Evolutionary conservation across 2,329 filamentous ascomycete species (phyloP).

Genomic region (Coniella lustricola): DNA sequence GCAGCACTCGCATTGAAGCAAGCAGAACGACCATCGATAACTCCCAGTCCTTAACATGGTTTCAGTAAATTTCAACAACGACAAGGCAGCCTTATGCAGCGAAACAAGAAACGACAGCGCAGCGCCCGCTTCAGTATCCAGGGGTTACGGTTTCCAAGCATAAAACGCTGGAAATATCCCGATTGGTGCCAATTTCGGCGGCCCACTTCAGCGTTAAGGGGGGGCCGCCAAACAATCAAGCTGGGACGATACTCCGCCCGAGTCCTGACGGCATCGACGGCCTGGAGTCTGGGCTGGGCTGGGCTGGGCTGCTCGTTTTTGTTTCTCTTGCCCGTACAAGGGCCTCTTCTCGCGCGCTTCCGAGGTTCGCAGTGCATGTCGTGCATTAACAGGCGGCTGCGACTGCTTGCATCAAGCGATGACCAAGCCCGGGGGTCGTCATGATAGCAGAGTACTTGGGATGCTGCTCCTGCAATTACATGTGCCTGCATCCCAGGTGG

Average conservation of each 20-base stretch:
- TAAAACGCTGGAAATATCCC: slow-evolving; percentile 11
- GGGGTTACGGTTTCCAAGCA: background rate
- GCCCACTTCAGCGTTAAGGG: slow-evolving; percentile 1
- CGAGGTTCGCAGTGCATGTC: slow-evolving; percentile 4
- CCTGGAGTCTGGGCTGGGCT: too few relatives aligned
- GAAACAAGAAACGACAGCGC: background rate
- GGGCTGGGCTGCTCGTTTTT: slow-evolving; percentile 11
- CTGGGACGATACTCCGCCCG: slow-evolving; percentile 11
- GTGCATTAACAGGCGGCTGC: slow-evolving; percentile 1
- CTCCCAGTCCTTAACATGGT: too few relatives aligned
- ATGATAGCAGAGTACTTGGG: slow-evolving; percentile 8
- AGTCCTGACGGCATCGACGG: slow-evolving; percentile 6
- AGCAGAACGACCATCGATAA: too few relatives aligned
- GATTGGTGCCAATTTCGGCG: slow-evolving; percentile 12
- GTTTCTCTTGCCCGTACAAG: slow-evolving; percentile 1
- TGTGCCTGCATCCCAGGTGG: slow-evolving; percentile 1
- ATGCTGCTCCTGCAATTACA: slow-evolving; percentile 13
- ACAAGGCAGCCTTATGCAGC: too few relatives aligned
- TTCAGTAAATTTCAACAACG: too few relatives aligned
- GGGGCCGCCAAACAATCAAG: slow-evolving; percentile 9
- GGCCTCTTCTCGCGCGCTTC: slow-evolving; percentile 9
- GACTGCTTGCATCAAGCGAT: background rate
- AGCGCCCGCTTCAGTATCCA: background rate
- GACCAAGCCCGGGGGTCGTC: background rate
- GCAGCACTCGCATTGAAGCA: too few relatives aligned